Evolutionary conservation across 2,329 filamentous ascomycete species (phyloP).

Genomic region (Pleochaeta shiraiana): DNA sequence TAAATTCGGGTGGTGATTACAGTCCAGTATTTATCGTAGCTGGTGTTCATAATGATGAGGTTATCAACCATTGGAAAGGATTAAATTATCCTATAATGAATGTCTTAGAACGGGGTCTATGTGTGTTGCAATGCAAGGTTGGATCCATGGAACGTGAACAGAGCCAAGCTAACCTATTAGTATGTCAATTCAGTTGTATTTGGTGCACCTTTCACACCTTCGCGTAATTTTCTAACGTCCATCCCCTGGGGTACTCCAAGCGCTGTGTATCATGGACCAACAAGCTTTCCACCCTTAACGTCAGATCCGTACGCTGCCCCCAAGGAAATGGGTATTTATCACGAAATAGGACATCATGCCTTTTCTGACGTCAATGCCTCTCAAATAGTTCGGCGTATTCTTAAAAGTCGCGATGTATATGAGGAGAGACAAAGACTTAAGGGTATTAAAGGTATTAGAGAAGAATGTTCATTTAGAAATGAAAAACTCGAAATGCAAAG

Average conservation of each 20-base stretch:
- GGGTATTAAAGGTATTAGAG: constrained; percentile 61
- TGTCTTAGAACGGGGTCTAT: constrained; percentile 87
- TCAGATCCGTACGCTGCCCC: constrained; percentile 66
- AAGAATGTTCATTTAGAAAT: constrained; percentile 39
- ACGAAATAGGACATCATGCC: constrained; percentile 50
- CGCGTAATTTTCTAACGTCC: constrained; percentile 50
- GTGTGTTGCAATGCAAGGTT: constrained; percentile 85
- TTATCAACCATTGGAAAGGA: constrained; percentile 93
- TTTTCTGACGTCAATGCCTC: constrained; percentile 81
- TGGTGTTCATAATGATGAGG: constrained; percentile 82
- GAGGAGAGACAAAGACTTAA: constrained; percentile 84
- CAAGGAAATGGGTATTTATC: constrained; percentile 68
- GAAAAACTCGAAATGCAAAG: constrained; percentile 42
- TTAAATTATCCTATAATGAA: constrained; percentile 99
- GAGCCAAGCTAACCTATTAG: constrained; percentile 22
- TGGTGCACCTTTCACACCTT: constrained; percentile 72
- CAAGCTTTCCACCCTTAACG: constrained; percentile 44
- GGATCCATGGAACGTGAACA: constrained; percentile 12
- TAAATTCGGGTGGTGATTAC: constrained; percentile 46
- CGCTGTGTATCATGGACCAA: constrained; percentile 91
- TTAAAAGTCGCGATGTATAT: constrained; percentile 70
- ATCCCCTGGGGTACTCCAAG: constrained; percentile 55
- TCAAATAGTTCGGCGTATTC: constrained; percentile 76
- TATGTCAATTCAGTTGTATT: constrained; percentile 80
- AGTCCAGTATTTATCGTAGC: constrained; percentile 72